These are phyloP conservation scores for Cladophialophora psammophila DNA, from an alignment of 2,329 filamentous ascomycete species.

Conservation along the genomic window DNA sequence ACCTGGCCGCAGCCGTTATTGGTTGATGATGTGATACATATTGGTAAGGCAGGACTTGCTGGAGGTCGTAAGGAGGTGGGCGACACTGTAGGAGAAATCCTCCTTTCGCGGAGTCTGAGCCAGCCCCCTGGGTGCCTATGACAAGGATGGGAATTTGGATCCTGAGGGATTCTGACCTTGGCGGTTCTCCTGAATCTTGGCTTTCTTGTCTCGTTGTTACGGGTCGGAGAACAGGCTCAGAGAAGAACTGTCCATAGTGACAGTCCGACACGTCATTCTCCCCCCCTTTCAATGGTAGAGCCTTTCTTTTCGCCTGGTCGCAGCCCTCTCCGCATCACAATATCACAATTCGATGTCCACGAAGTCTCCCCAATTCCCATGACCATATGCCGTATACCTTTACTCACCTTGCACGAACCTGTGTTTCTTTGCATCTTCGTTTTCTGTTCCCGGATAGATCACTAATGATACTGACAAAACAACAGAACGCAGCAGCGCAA, in stretches of 20 bases:
- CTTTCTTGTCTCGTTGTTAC: background rate
- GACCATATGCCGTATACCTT: background rate
- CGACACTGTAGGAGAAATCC: background rate
- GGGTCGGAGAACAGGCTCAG: background rate
- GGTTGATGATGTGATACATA: background rate
- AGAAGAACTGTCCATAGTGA: background rate
- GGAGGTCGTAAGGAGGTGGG: background rate
- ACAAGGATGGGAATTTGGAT: background rate
- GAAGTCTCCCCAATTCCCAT: background rate
- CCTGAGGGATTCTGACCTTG: background rate
- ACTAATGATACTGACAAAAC: slow-evolving; percentile 13
- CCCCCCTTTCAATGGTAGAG: background rate
- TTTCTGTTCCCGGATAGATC: background rate
- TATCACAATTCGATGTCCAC: background rate
- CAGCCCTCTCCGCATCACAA: background rate
- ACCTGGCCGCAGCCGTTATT: background rate
- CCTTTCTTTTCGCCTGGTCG: background rate
- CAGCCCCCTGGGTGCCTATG: background rate
- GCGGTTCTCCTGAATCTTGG: background rate
- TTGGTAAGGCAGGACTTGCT: background rate
- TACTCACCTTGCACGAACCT: background rate
- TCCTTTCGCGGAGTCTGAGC: background rate
- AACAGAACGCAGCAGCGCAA: slow-evolving; percentile 74
- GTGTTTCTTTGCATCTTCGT: background rate
- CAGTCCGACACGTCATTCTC: background rate